These are phyloP conservation scores for Leishmania martiniquensis DNA, from an alignment of 208 protist genomes.

Conservation along the genomic window DNA sequence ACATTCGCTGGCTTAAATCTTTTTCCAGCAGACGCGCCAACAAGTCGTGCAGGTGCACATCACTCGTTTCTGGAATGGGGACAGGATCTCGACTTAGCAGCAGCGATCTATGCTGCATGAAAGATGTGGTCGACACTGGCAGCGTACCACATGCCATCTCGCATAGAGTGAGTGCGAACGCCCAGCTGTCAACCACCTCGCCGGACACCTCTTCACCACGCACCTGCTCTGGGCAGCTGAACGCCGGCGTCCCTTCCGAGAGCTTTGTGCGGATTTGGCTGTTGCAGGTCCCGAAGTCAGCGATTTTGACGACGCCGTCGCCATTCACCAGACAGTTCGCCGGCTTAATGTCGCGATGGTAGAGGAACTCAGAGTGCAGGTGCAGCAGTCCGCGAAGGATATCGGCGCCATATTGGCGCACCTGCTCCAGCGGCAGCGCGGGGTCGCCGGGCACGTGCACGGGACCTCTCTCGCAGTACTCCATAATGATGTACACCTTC, in stretches of 20 bases:
- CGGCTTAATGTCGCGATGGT: conserved; percentile 85
- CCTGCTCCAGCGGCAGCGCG: conserved; percentile 49
- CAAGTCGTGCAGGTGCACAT: conserved; percentile 55
- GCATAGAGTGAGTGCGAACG: conserved; percentile 91
- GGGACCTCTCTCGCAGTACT: conserved; percentile 89
- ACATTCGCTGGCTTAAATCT: conserved; percentile 57
- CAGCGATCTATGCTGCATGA: conserved; percentile 19
- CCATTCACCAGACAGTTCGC: conserved; percentile 81
- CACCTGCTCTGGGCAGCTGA: conserved; percentile 78
- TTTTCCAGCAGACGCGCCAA: conserved; percentile 76
- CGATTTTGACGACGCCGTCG: conserved; percentile 77
- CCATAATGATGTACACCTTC: conserved; percentile 95
- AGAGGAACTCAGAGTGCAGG: conserved; percentile 79
- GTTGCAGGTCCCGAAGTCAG: conserved; percentile 89
- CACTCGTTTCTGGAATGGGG: conserved; percentile 16
- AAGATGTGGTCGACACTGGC: conserved; percentile 40
- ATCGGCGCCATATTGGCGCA: conserved; percentile 59
- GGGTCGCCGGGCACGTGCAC: conserved; percentile 64
- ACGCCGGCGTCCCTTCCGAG: conserved; percentile 80
- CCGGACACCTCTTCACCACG: conserved; percentile 54
- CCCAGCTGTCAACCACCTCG: conserved; percentile 89
- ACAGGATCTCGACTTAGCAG: conserved; percentile 26
- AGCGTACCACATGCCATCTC: conserved; percentile 71
- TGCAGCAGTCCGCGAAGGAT: conserved; percentile 76
- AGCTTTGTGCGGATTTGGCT: conserved; percentile 44